These are phyloP conservation scores for Aspergillus olivimuriae DNA, from an alignment of 495 filamentous ascomycete genomes.

Conservation along the genomic window DNA sequence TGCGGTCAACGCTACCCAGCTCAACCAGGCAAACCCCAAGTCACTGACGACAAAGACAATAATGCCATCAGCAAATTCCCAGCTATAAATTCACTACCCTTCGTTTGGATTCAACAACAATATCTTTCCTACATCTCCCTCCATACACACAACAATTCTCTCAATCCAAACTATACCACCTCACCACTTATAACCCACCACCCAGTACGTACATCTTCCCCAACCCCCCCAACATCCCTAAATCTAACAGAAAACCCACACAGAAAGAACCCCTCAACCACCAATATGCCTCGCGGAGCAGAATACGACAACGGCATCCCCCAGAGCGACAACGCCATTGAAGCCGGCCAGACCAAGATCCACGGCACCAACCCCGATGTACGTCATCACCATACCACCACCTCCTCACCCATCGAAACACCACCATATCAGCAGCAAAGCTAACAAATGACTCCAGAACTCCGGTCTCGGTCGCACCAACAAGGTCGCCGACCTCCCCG, in stretches of 20 bases:
- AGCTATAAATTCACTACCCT: neutral
- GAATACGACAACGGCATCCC: constrained; percentile 43
- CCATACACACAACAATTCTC: neutral
- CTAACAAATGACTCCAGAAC: constrained; percentile 15
- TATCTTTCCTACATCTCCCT: neutral
- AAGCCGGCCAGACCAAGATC: constrained; percentile 36
- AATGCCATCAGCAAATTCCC: neutral
- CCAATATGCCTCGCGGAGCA: constrained; percentile 46
- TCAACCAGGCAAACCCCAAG: neutral
- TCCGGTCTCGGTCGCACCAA: constrained; percentile 34
- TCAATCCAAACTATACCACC: neutral
- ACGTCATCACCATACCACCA: constrained; percentile 8
- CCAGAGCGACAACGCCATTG: constrained; percentile 46
- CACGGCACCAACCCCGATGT: constrained; percentile 36
- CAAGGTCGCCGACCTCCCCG: constrained; percentile 40
- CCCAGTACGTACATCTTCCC: neutral
- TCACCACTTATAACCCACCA: neutral
- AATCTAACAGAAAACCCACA: neutral
- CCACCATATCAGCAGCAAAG: constrained; percentile 2
- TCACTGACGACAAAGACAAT: too few relatives aligned
- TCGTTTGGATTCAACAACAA: too few relatives aligned
- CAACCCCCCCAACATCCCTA: neutral
- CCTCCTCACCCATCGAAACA: neutral
- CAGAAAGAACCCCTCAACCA: constrained; percentile 3
- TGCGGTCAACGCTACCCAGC: constrained; percentile 23